These are phyloP conservation scores for Gracilaria gracilis DNA, from an alignment of 23 red algal species.

Conservation along the genomic window DNA sequence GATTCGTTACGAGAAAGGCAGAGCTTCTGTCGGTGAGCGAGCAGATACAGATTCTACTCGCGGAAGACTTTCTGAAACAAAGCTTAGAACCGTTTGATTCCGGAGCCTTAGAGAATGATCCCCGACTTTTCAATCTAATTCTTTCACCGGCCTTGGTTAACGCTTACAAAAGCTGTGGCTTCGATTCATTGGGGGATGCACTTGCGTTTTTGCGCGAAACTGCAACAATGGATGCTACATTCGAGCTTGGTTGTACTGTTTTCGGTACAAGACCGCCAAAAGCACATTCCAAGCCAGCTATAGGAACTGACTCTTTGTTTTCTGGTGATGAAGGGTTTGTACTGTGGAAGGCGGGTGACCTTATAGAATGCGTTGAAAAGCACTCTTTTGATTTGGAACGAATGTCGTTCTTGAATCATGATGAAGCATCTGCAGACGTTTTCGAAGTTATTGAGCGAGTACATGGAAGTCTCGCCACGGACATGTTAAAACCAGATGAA, in stretches of 20 bases:
- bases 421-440: constrained; percentile 63
- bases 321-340: constrained; percentile 63
- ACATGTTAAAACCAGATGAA: constrained; percentile 55
- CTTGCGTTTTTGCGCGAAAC: constrained; percentile 36
- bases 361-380: constrained; percentile 50
- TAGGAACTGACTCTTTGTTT: constrained; percentile 44
- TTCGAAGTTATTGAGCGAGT: constrained; percentile 60
- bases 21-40: constrained; percentile 43
- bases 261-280: constrained; percentile 28
- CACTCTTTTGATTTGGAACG: constrained; percentile 40
- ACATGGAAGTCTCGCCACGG: constrained; percentile 48
- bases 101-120: not conserved
- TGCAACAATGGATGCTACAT: constrained; percentile 28
- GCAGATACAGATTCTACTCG: constrained; percentile 56
- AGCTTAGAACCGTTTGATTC: not conserved
- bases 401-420: constrained; percentile 66
- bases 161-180: constrained; percentile 38
- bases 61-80: constrained; percentile 53
- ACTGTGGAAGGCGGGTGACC: constrained; percentile 51
- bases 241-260: constrained; percentile 63
- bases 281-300: constrained; percentile 1
- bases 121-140: constrained; percentile 42
- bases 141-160: constrained; percentile 57
- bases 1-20: constrained; percentile 63
- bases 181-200: constrained; percentile 42